Percentiles rank a stretch among this genome's conserved stretches.
phyloP scores from a whole-genome alignment of 352 stramenopile genomes.

The Phytophthora meadii region DNA sequence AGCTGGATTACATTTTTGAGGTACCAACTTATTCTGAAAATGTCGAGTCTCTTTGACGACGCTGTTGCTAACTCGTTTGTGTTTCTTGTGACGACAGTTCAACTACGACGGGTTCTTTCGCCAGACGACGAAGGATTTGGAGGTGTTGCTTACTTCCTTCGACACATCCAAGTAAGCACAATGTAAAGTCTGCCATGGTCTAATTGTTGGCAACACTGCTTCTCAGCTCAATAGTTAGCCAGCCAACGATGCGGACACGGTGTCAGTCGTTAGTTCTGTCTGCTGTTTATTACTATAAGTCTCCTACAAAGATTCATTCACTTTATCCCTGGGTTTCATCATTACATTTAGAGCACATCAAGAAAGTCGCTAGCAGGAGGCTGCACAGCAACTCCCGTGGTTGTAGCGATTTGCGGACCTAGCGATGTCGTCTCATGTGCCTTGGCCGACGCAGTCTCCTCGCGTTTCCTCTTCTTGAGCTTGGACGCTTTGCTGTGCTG shows the following conservation, averaged over 20 bases:
- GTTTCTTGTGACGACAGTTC: conserved; percentile 51
- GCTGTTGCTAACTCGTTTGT: conserved; percentile 17
- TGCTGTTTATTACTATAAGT: conserved; percentile 51
- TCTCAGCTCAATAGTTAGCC: conserved; percentile 5
- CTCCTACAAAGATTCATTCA: conserved; percentile 21
- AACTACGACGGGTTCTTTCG: conserved; percentile 89
- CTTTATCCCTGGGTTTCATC: background rate
- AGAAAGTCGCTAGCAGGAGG: conserved; percentile 55
- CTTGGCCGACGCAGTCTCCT: conserved; percentile 21
- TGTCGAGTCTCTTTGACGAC: background rate
- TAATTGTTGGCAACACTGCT: background rate
- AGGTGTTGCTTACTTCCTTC: conserved; percentile 68
- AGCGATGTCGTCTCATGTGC: conserved; percentile 21
- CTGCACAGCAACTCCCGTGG: background rate
- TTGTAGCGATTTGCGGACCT: conserved; percentile 13
- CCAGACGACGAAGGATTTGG: conserved; percentile 78
- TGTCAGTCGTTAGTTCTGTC: conserved; percentile 27
- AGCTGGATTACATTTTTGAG: conserved; percentile 92
- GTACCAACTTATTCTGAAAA: conserved; percentile 33
- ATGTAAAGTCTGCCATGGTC: conserved; percentile 2
- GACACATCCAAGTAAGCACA: conserved; percentile 24
- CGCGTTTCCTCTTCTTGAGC: conserved; percentile 65
- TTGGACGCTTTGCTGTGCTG: conserved; percentile 48
- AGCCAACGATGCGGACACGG: background rate
- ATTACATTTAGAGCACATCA: conserved; percentile 52